A percentile compares a stretch with the other conserved stretches of the same genome.
Conservation (phyloP, 2,329 filamentous ascomycete species). For the Colletotrichum sp. region DNA sequence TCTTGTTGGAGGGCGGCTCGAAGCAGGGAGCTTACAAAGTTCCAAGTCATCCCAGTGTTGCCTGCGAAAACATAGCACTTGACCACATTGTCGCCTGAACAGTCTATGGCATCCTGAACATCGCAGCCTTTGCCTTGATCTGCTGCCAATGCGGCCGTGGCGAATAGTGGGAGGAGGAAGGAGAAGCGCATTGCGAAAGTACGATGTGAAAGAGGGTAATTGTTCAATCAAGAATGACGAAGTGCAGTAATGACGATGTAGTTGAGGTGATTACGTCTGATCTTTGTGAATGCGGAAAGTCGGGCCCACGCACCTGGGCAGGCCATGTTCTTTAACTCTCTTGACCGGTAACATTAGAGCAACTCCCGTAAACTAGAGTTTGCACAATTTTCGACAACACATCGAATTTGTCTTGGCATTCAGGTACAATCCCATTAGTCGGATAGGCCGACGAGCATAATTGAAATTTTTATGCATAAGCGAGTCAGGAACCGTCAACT, state of each 20-base stretch:
- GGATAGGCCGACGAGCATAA: neutral
- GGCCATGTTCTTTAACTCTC: neutral
- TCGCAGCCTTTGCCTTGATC: neutral
- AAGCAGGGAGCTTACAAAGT: neutral
- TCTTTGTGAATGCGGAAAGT: neutral
- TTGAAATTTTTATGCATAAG: neutral
- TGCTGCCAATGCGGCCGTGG: neutral
- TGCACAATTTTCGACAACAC: neutral
- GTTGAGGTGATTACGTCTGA: neutral
- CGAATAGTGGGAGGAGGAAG: neutral
- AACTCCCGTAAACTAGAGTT: neutral
- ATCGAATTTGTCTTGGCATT: neutral
- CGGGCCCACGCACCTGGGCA: neutral
- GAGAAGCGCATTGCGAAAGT: neutral
- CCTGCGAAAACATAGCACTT: neutral
- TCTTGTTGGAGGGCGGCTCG: neutral
- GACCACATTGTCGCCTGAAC: neutral
- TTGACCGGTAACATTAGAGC: neutral
- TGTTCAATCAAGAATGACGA: neutral
- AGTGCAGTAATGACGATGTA: neutral
- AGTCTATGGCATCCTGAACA: neutral
- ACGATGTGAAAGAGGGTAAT: neutral
- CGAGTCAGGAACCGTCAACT: neutral
- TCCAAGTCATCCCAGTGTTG: neutral
- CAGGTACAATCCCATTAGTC: neutral